Evolutionary conservation across 768 basidiomycete species (phyloP).

Genomic region (Clavulina sp.): DNA sequence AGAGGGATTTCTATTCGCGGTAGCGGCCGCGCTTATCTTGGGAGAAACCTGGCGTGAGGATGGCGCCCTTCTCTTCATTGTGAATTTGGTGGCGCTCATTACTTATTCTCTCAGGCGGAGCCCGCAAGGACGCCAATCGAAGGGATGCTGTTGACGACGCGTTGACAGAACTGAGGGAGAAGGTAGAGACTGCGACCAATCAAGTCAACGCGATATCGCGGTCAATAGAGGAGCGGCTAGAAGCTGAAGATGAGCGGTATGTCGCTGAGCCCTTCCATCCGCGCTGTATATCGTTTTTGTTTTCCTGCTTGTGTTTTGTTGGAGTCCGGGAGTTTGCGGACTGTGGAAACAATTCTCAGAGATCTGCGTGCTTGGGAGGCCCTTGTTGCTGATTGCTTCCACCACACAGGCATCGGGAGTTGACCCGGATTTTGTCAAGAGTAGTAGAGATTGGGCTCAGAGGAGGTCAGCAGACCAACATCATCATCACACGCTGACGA

Average conservation of each 20-base stretch:
- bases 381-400: background rate
- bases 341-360: background rate
- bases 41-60: conserved; percentile 59
- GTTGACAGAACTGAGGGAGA: conserved; percentile 29
- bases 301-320: background rate
- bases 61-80: background rate
- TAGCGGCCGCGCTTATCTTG: conserved; percentile 55
- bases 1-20: conserved; percentile 68
- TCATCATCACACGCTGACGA: conserved; percentile 19
- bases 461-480: conserved; percentile 9
- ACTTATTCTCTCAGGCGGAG: background rate
- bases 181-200: conserved; percentile 7
- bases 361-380: background rate
- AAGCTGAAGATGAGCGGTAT: conserved; percentile 31
- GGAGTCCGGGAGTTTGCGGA: background rate
- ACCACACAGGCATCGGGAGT: conserved; percentile 38
- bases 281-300: background rate
- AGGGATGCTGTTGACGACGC: conserved; percentile 14
- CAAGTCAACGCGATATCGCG: conserved; percentile 25
- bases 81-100: background rate
- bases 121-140: background rate
- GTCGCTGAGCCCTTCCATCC: conserved; percentile 13
- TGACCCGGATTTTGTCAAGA: conserved; percentile 45
- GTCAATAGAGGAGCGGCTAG: conserved; percentile 28
- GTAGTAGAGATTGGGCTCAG: conserved; percentile 51